phyloP scores from a whole-genome alignment of 1,284 basidiomycete species.

The Earliella scabrosa region DNA sequence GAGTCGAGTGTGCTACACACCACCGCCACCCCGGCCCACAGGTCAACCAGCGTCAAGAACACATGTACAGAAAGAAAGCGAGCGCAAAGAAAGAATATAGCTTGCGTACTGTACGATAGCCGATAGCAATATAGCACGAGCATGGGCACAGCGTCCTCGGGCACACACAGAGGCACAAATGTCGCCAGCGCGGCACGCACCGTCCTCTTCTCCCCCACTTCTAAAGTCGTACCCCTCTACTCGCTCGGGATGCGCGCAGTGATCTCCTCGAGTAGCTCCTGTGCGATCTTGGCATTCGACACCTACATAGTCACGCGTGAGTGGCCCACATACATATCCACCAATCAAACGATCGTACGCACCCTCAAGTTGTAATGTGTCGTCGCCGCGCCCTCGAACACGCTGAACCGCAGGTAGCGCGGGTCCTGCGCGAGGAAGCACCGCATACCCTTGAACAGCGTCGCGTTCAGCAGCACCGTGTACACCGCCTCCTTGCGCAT shows the following conservation, averaged over 20 bases:
- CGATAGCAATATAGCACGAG: no score
- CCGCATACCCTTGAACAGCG: slow-evolving; percentile 87
- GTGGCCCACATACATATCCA: not conserved
- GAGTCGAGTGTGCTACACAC: no score
- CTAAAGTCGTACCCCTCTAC: slow-evolving; percentile 1
- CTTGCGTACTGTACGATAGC: no score
- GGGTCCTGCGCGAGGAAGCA: slow-evolving; percentile 80
- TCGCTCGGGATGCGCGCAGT: slow-evolving; percentile 38
- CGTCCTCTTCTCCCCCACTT: not conserved
- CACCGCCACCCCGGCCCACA: no score
- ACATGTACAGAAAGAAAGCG: no score
- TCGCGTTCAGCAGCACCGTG: slow-evolving; percentile 83
- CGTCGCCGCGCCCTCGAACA: slow-evolving; percentile 68
- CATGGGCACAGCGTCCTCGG: no score
- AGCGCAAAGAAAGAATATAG: no score
- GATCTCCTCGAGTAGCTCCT: slow-evolving; percentile 41
- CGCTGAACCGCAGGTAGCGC: slow-evolving; percentile 79
- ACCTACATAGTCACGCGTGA: slow-evolving; percentile 29
- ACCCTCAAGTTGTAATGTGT: slow-evolving; percentile 82
- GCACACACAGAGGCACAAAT: no score
- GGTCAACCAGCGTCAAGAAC: no score
- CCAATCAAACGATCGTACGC: slow-evolving; percentile 29
- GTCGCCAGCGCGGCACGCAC: no score
- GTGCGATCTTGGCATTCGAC: slow-evolving; percentile 38
- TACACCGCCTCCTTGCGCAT: slow-evolving; percentile 96